Base-by-base conservation (phyloP, 176 grass and related monocot species). In the Oryza longistaminata region DNA sequence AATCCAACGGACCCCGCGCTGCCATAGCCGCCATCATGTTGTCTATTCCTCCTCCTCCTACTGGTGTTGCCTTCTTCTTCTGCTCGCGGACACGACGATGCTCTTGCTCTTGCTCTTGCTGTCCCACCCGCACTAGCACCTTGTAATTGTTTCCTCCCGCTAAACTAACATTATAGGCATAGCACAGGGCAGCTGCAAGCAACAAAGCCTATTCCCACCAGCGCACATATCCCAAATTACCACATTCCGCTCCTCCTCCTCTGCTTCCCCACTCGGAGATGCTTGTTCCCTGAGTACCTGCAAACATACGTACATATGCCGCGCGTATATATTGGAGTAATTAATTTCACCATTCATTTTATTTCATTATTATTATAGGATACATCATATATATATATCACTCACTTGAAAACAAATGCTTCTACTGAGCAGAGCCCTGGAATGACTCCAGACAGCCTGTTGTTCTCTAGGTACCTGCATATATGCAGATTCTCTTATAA, bases 381-480 rank as follows among this genome's bases (percentile, higher is more conserved):
- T 37, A 37, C 35, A 37, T 37, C 35, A 6, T 37, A 37, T 37
- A 6, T 37, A 37, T 37, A 6, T 37, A 37, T 37, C 35, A 40
- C 42, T 6, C 21, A 97, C 94, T 87, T 82, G 40, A 97, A 85
- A 88, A 81, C 44, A 73, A 73, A 92, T 90, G 73, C 85, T 85
- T 89, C 81, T 92, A 70, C 73, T 92, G 22, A 89, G 86, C 85
- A 97, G 88, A 84, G 80, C 85, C 66, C 68, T 88, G 37, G 94
- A 53, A 97, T 55, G 68, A 62, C 40, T 67, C 94, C 94, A 80
- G 86, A 90, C 19, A 97, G 85, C 80, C 81, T 88, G 85, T 97
- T 97, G 69, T 97, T 90, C 70, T 97, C 83, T 85, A 94, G 3
- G 49, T 62, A 62, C 58, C 58, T 62, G 58, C 58, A 62, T 62